Evolutionary conservation across 2,329 filamentous ascomycete species (phyloP).

Genomic region (Talaromyces sp.): DNA sequence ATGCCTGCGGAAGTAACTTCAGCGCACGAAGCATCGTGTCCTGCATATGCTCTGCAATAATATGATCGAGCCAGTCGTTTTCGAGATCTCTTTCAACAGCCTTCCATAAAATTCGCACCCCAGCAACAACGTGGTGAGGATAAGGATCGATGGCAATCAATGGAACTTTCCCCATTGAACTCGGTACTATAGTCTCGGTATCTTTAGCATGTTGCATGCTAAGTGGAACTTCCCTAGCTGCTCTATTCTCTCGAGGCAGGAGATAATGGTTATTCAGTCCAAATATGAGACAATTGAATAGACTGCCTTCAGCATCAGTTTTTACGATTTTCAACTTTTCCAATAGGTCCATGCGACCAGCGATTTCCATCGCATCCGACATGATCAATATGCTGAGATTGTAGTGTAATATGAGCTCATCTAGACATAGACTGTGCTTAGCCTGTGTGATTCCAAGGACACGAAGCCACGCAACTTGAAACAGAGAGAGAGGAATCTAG

Average conservation of each 20-base stretch:
- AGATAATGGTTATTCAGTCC: constrained; percentile 28
- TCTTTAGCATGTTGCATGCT: background rate
- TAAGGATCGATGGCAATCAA: constrained; percentile 32
- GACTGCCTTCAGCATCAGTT: constrained; percentile 25
- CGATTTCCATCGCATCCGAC: constrained; percentile 28
- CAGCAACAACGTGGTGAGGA: constrained; percentile 31
- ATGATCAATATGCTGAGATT: constrained; percentile 29
- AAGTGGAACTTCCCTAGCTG: background rate
- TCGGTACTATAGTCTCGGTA: constrained; percentile 4
- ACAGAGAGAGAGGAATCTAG: background rate
- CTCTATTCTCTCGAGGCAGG: constrained; percentile 19
- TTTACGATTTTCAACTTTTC: constrained; percentile 22
- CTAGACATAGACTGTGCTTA: constrained; percentile 5
- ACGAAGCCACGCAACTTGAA: background rate
- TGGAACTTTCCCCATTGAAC: constrained; percentile 19
- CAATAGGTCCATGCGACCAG: constrained; percentile 27
- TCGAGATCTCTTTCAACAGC: constrained; percentile 26
- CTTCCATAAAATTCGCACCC: constrained; percentile 28
- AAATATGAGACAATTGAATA: constrained; percentile 29
- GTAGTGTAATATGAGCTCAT: constrained; percentile 30
- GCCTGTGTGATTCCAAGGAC: background rate
- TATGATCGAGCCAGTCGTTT: constrained; percentile 25
- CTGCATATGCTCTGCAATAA: constrained; percentile 25
- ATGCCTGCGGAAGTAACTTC: constrained; percentile 28
- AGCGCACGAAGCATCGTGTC: constrained; percentile 26